Percentiles rank a stretch among this genome's conserved stretches.
phyloP scores from a whole-genome alignment of 139 green algal genomes.

The Asterochloris sp. region DNA sequence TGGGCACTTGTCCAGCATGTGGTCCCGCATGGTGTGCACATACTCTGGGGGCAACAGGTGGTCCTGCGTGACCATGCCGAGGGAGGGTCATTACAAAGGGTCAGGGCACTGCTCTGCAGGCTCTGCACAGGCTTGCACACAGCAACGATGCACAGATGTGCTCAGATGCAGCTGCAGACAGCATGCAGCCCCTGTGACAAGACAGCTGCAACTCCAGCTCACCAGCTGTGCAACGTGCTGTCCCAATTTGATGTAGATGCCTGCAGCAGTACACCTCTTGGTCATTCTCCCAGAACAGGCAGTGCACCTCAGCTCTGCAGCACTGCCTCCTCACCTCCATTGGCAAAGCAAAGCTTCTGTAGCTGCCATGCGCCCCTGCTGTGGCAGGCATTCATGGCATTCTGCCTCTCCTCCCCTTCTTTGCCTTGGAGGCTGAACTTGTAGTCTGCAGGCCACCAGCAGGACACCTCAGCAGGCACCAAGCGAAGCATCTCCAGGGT shows the following conservation, averaged over 20 bases:
- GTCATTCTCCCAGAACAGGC: too few relatives aligned
- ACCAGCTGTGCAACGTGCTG: slow-evolving; percentile 89
- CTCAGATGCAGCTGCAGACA: not conserved
- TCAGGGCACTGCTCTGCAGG: too few relatives aligned
- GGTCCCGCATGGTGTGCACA: slow-evolving; percentile 72
- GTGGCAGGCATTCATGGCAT: slow-evolving; percentile 45
- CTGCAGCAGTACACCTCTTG: too few relatives aligned
- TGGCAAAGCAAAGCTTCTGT: slow-evolving; percentile 75
- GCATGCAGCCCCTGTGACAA: not conserved
- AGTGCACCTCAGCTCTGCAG: too few relatives aligned
- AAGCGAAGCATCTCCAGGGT: not conserved
- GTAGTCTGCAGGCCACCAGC: slow-evolving; percentile 50
- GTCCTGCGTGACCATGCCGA: slow-evolving; percentile 55
- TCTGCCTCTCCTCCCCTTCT: slow-evolving; percentile 28
- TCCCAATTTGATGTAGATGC: slow-evolving; percentile 72
- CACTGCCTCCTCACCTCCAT: slow-evolving; percentile 44
- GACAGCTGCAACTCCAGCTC: slow-evolving; percentile 14
- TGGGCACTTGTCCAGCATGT: slow-evolving; percentile 87
- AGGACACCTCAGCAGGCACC: not conserved
- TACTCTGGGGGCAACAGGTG: slow-evolving; percentile 88
- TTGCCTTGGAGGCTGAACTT: slow-evolving; percentile 37
- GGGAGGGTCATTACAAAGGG: too few relatives aligned
- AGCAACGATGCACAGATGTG: not conserved
- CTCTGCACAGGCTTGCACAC: not conserved
- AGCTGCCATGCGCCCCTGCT: slow-evolving; percentile 50